These are phyloP conservation scores for Eutrema yunnanense DNA, from an alignment of 345 rosid species.

Conservation along the genomic window DNA sequence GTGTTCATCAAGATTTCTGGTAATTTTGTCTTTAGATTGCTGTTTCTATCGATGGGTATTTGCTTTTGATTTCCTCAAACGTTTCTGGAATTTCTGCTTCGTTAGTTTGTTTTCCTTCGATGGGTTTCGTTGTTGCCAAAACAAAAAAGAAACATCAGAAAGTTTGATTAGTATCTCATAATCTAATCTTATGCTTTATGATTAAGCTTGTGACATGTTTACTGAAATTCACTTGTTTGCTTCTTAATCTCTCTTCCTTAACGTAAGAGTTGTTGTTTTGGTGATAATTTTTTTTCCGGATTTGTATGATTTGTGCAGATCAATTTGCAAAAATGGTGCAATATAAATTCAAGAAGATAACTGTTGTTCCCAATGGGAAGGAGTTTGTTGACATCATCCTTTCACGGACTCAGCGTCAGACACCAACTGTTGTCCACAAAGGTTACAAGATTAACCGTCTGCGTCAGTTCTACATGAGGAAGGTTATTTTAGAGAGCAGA, in stretches of 20 bases:
- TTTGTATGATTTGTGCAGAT: constrained; percentile 15
- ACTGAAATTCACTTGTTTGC: background rate
- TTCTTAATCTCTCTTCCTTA: too few species aligned
- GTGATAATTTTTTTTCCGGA: background rate
- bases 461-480: constrained; percentile 77
- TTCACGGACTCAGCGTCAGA: constrained; percentile 69
- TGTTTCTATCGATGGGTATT: background rate
- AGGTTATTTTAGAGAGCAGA: too few species aligned
- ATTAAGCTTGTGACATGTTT: background rate
- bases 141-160: background rate
- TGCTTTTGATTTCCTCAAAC: background rate
- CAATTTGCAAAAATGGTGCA: constrained; percentile 44
- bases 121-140: background rate
- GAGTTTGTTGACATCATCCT: constrained; percentile 62
- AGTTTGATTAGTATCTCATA: background rate
- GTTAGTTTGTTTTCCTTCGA: background rate
- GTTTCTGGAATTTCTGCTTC: background rate
- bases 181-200: background rate
- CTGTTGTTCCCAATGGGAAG: constrained; percentile 71
- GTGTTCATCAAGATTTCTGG: background rate
- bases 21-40: background rate
- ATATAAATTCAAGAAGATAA: constrained; percentile 75
- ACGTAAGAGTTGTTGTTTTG: background rate
- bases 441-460: constrained; percentile 68
- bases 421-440: constrained; percentile 81